These are phyloP conservation scores for Venturia oleaginea DNA, from an alignment of 2,329 filamentous ascomycete species.

Conservation along the genomic window DNA sequence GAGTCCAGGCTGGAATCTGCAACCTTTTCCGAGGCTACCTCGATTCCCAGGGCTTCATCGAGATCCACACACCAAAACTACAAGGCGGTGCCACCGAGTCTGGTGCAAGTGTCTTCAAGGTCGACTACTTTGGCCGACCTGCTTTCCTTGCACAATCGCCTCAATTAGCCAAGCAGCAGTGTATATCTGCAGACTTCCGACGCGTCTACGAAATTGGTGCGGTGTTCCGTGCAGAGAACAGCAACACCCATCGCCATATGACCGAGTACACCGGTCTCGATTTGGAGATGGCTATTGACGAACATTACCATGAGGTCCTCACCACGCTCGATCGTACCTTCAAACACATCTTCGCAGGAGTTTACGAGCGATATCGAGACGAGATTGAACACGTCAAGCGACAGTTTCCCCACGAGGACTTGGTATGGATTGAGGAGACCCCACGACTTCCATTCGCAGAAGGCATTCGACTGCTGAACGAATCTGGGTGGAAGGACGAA, in stretches of 20 bases:
- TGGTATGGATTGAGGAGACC: slow-evolving; percentile 80
- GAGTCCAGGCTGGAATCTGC: slow-evolving; percentile 71
- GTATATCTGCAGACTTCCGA: slow-evolving; percentile 79
- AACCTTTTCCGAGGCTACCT: slow-evolving; percentile 71
- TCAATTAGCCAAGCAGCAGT: slow-evolving; percentile 88
- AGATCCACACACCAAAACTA: slow-evolving; percentile 89
- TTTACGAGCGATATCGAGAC: slow-evolving; percentile 58
- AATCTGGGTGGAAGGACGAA: slow-evolving; percentile 67
- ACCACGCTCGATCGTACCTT: slow-evolving; percentile 69
- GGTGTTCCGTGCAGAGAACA: slow-evolving; percentile 91
- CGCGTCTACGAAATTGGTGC: slow-evolving; percentile 83
- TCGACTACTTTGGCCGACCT: slow-evolving; percentile 80
- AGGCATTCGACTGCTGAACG: slow-evolving; percentile 70
- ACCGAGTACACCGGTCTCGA: slow-evolving; percentile 92
- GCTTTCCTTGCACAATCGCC: slow-evolving; percentile 89
- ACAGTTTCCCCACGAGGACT: slow-evolving; percentile 77
- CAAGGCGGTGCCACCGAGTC: slow-evolving; percentile 87
- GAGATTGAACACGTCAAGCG: slow-evolving; percentile 74
- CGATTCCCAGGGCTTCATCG: slow-evolving; percentile 69
- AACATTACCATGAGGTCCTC: slow-evolving; percentile 83
- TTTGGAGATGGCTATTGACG: slow-evolving; percentile 83
- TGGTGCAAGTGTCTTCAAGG: slow-evolving; percentile 81
- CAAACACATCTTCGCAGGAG: slow-evolving; percentile 65
- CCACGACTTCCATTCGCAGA: slow-evolving; percentile 73
- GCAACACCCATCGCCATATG: slow-evolving; percentile 87